A percentile compares a stretch with the other conserved stretches of the same genome.
These are phyloP conservation scores for Pythium aristosporum DNA, from an alignment of 352 stramenopile genomes.

Conservation along the genomic window DNA sequence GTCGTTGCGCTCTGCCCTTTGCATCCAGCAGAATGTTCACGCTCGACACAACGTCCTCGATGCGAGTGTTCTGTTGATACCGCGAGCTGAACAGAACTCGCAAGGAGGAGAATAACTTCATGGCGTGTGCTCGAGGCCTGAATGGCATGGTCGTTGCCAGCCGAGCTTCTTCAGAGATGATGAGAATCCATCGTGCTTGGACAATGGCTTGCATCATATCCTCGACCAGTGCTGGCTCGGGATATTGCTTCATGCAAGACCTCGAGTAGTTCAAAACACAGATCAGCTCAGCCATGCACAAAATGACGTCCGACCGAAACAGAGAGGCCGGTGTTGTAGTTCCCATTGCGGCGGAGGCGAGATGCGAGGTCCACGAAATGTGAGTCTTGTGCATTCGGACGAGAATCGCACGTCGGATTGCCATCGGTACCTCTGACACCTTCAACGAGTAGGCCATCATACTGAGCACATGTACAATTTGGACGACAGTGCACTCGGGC, in stretches of 20 bases:
- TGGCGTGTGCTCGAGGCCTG: not conserved
- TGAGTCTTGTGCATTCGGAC: not conserved
- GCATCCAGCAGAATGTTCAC: not conserved
- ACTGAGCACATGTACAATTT: not conserved
- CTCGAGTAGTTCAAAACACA: not conserved
- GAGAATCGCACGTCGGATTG: not conserved
- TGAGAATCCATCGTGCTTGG: not conserved
- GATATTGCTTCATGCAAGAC: not conserved
- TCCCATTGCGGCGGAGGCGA: not conserved
- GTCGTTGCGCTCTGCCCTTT: not conserved
- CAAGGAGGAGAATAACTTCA: not conserved
- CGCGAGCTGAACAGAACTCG: not conserved
- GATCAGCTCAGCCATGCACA: not conserved
- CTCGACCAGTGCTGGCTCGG: not conserved
- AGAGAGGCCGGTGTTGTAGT: not conserved
- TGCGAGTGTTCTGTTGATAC: not conserved
- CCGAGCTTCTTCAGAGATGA: not conserved
- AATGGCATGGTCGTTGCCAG: not conserved
- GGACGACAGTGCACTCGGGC: not conserved
- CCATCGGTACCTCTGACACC: not conserved
- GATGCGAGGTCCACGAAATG: not conserved
- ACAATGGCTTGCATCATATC: slow-evolving; percentile 1
- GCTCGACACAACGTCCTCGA: not conserved
- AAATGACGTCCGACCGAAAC: not conserved
- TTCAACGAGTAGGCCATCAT: not conserved